Conservation (phyloP, 1,284 basidiomycete species). For the Volvariella volvacea region DNA sequence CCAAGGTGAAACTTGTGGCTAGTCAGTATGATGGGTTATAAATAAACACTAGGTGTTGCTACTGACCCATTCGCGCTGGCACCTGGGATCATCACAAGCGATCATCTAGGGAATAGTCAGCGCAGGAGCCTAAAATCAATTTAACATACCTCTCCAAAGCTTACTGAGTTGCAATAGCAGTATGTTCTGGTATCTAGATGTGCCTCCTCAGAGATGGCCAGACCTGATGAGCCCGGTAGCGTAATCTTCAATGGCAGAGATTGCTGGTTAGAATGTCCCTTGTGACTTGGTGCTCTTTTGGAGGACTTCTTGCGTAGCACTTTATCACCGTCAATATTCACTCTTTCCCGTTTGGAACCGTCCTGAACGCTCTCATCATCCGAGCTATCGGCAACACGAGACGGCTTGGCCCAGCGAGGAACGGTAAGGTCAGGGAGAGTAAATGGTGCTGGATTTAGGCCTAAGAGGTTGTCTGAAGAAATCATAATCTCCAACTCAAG, state of each 20-base stretch:
- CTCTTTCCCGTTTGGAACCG: not conserved
- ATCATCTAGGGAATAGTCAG: slow-evolving; percentile 58
- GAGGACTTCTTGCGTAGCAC: slow-evolving; percentile 5
- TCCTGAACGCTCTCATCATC: slow-evolving; percentile 17
- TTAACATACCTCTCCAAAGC: slow-evolving; percentile 63
- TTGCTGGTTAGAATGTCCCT: not conserved
- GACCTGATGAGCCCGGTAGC: slow-evolving; percentile 25
- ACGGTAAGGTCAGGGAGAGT: slow-evolving; percentile 53
- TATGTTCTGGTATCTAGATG: slow-evolving; percentile 50
- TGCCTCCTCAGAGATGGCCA: slow-evolving; percentile 11
- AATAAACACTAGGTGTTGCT: slow-evolving; percentile 1
- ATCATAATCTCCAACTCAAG: slow-evolving; percentile 63
- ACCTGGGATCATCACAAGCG: slow-evolving; percentile 66
- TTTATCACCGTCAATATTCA: not conserved
- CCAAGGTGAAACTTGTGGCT: slow-evolving; percentile 60
- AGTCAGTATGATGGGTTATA: slow-evolving; percentile 6
- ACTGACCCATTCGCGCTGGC: slow-evolving; percentile 73
- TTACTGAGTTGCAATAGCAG: slow-evolving; percentile 73
- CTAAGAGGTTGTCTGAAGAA: slow-evolving; percentile 44
- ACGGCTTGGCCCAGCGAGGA: slow-evolving; percentile 41
- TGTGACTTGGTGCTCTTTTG: not conserved
- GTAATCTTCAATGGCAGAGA: slow-evolving; percentile 32
- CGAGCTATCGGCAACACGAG: slow-evolving; percentile 35
- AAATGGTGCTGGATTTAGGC: slow-evolving; percentile 46
- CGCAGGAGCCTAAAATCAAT: slow-evolving; percentile 3